Base-by-base conservation (phyloP, 2,329 filamentous ascomycete genomes). In the Paracoccidioides lutzii region DNA sequence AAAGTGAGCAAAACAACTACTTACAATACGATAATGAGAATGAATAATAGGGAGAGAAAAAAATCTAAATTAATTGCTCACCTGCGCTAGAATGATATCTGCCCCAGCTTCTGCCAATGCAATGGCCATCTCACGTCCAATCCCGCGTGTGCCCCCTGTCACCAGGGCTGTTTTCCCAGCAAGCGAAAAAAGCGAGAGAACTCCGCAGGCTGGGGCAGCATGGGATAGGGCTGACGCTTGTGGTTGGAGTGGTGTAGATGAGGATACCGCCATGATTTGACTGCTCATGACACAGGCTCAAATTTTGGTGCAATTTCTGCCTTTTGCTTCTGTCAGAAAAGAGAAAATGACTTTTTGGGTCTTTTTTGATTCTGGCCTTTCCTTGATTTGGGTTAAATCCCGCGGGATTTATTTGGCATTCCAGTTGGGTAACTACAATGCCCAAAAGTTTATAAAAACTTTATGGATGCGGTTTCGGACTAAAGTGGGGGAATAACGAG, bases 141-240 rank as follows among this genome's bases (percentile, higher is more conserved):
- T 76, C 7, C 74, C 74, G 55, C 74, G 66, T 10, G 73, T 76
- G n/a, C 73, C 73, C 28, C 74, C 73, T 1, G 74, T 76, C 10
- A 76, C 67, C 46, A 76, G 60, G 32, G 73, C 74, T 42, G 73
- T 75, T 58, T 70, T 69, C 38, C 73, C 72, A 41, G 60, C 62
- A 35, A 73, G 59, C 32, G 71, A 73, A 59, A 73, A 73, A 22
- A 73, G 58, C 51, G 67, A 59, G 12, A 59, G 44, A 15, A 57
- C 58, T 3, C 41, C 8, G 22, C 37, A 14, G 4, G 50, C 48
- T 38, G 55, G 12, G 28, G 42, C 32, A 12, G 32, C 32, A 37
- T 6, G 32, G 0, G 22, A 9, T 3, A 12, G 8, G 7, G 28
- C 7, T n/a, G 12, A 10, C 10, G 28, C 30, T 28, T 9, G 43